A percentile compares a stretch with the other conserved stretches of the same genome.
phyloP scores from a whole-genome alignment of 2,329 filamentous ascomycete genomes.

The Penicillium frequentans region DNA sequence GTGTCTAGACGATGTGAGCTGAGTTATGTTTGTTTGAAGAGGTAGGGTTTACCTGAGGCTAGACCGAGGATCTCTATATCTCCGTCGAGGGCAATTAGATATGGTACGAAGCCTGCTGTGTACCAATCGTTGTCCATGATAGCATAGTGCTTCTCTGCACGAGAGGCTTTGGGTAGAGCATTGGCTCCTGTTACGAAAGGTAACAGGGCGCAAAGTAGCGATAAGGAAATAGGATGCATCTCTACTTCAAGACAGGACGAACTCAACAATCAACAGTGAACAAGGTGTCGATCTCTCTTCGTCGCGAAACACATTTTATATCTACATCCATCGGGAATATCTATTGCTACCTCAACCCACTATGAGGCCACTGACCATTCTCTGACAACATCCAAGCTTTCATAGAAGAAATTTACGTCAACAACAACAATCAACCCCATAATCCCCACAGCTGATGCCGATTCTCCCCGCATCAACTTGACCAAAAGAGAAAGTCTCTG shows the following conservation, averaged over 20 bases:
- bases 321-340: too few relatives aligned
- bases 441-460: conserved; percentile 1
- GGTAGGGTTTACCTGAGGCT: conserved; percentile 19
- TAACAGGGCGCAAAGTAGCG: conserved; percentile 14
- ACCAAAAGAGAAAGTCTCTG: conserved; percentile 7
- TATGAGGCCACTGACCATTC: background rate
- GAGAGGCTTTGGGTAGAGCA: conserved; percentile 1
- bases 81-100: conserved; percentile 46
- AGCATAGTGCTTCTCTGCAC: conserved; percentile 27
- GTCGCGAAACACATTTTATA: too few relatives aligned
- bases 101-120: conserved; percentile 44
- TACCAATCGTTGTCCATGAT: conserved; percentile 53
- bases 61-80: conserved; percentile 48
- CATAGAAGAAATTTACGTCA: background rate
- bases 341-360: background rate
- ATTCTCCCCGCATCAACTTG: conserved; percentile 17
- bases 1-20: conserved; percentile 29
- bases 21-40: too few relatives aligned
- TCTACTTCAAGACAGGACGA: background rate
- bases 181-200: conserved; percentile 7
- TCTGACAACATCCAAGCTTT: background rate
- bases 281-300: too few relatives aligned
- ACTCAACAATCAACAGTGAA: background rate
- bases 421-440: background rate
- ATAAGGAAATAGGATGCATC: conserved; percentile 14